Percentiles rank a stretch among this genome's conserved stretches.
Conservation (phyloP, 1,139 yeast genomes). For the Diutina sp. region DNA sequence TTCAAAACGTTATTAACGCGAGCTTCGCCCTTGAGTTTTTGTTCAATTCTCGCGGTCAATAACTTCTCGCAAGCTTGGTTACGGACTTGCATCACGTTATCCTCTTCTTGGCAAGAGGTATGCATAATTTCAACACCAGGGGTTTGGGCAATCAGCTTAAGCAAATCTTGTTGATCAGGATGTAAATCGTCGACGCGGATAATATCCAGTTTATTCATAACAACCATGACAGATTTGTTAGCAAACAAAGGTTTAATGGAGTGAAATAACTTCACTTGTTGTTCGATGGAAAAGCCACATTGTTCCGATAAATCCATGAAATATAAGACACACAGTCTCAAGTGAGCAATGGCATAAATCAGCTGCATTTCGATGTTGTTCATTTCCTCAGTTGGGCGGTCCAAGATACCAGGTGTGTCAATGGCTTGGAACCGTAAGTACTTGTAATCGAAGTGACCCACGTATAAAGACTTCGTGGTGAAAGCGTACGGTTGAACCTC, state of each 20-base stretch:
- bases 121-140: slow-evolving; percentile 89
- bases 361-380: slow-evolving; percentile 99
- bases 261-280: slow-evolving; percentile 93
- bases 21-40: slow-evolving; percentile 86
- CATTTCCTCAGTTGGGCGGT: slow-evolving; percentile 98
- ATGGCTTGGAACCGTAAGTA: slow-evolving; percentile 96
- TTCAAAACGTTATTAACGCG: slow-evolving; percentile 82
- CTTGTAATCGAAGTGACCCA: slow-evolving; percentile 96
- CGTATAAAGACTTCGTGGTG: slow-evolving; percentile 90
- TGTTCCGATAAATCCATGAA: slow-evolving; percentile 98
- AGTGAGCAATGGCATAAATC: slow-evolving; percentile 95
- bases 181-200: slow-evolving; percentile 75
- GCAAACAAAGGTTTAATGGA: slow-evolving; percentile 95
- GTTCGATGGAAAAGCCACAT: slow-evolving; percentile 96
- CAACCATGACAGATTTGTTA: slow-evolving; percentile 91
- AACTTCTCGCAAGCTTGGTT: slow-evolving; percentile 96
- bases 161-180: slow-evolving; percentile 58
- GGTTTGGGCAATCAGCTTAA: slow-evolving; percentile 46
- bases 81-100: slow-evolving; percentile 90
- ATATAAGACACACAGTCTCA: slow-evolving; percentile 89
- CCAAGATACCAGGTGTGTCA: slow-evolving; percentile 98
- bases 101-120: slow-evolving; percentile 89
- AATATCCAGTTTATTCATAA: slow-evolving; percentile 89
- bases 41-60: slow-evolving; percentile 91
- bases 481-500: slow-evolving; percentile 99